phyloP scores from a whole-genome alignment of 441 rosid species.

The Adansonia rubrostipa region DNA sequence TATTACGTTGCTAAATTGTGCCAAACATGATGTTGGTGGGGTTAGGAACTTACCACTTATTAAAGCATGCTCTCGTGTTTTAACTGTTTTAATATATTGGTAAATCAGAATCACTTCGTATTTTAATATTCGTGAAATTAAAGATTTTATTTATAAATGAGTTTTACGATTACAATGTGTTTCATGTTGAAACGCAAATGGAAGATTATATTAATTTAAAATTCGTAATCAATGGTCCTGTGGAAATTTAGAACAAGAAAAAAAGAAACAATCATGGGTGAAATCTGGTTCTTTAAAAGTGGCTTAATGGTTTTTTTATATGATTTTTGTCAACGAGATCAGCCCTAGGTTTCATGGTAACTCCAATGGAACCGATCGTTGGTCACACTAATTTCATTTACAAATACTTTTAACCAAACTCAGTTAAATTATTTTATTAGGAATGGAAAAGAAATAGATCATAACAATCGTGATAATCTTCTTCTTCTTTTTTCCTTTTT shows the following conservation, averaged over 20 bases:
- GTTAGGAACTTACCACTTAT: background rate
- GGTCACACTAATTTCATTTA: background rate
- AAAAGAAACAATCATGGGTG: background rate
- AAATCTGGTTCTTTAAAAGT: too few species aligned
- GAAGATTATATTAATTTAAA: background rate
- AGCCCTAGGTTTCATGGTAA: background rate
- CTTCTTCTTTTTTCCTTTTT: background rate
- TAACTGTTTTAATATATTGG: too few species aligned
- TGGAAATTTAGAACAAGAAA: background rate
- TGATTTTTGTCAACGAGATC: too few species aligned
- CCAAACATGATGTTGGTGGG: background rate
- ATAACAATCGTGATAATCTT: background rate
- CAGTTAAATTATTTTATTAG: background rate
- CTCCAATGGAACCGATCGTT: background rate
- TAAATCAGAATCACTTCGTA: background rate
- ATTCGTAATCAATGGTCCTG: background rate
- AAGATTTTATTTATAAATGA: background rate
- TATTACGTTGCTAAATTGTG: background rate
- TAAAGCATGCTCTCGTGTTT: background rate
- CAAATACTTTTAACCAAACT: background rate
- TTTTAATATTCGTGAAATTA: background rate
- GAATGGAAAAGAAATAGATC: background rate
- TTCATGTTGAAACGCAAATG: background rate
- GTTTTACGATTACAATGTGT: background rate
- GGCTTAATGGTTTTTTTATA: too few species aligned